Percentiles rank a stretch among this genome's conserved stretches.
Evolutionary conservation across 2,329 filamentous ascomycete species (phyloP).

Genomic region (Aspergillus oerlinghausenensis): DNA sequence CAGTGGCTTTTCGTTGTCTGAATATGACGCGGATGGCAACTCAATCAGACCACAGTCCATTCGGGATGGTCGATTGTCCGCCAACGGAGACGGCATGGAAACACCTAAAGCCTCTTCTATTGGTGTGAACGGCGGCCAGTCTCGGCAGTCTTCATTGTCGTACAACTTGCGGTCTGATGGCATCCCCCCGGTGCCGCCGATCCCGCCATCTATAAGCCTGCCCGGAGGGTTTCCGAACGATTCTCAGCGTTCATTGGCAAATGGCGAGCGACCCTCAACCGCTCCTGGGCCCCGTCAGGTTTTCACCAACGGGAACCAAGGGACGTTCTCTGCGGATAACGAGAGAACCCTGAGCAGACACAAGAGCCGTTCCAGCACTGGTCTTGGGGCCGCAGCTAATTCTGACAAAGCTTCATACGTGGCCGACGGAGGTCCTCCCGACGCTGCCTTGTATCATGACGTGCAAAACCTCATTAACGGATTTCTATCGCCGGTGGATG

Average conservation of each 20-base stretch:
- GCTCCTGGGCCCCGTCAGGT: conserved; percentile 23
- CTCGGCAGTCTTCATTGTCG: conserved; percentile 4
- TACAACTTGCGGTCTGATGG: conserved; percentile 20
- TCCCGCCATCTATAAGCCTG: conserved; percentile 38
- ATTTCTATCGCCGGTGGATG: conserved; percentile 27
- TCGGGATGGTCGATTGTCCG: conserved; percentile 14
- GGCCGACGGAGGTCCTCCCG: conserved; percentile 15
- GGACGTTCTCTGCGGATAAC: conserved; percentile 13
- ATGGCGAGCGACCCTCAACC: conserved; percentile 28
- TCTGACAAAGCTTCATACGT: conserved; percentile 11
- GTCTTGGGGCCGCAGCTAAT: conserved; percentile 18
- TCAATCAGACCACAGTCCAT: conserved; percentile 26
- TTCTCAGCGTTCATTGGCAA: conserved; percentile 28
- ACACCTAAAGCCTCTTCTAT: conserved; percentile 28
- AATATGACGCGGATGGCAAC: conserved; percentile 25
- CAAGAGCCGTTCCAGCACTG: conserved; percentile 32
- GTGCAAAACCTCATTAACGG: conserved; percentile 35
- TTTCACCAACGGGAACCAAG: conserved; percentile 19
- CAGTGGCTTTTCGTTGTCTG: conserved; percentile 36
- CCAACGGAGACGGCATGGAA: conserved; percentile 26
- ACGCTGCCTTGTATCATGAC: conserved; percentile 25
- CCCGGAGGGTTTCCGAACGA: conserved; percentile 41
- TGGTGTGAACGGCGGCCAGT: conserved; percentile 14
- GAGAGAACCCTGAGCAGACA: conserved; percentile 28
- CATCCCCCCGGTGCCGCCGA: conserved; percentile 45